phyloP scores from a whole-genome alignment of 805 yeast genomes.

The Teunomyces atbi region DNA sequence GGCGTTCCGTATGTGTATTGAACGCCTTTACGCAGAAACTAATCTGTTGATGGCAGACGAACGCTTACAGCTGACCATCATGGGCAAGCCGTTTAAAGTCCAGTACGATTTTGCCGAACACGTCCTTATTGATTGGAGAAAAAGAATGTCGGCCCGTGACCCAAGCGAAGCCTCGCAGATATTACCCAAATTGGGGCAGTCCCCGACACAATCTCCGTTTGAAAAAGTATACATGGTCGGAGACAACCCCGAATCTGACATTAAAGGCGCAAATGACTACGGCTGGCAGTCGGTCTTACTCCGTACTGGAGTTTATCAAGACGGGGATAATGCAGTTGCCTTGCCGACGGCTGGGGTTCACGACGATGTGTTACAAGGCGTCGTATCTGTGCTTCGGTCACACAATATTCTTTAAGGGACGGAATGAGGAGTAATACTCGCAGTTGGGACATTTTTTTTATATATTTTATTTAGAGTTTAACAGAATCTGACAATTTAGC shows the following conservation, averaged over 20 bases:
- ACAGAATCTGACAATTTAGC: background rate
- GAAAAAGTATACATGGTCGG: slow-evolving; percentile 89
- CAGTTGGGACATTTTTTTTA: background rate
- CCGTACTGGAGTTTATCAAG: slow-evolving; percentile 82
- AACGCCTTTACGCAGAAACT: slow-evolving; percentile 54
- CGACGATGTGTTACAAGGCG: slow-evolving; percentile 48
- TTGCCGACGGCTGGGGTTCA: slow-evolving; percentile 50
- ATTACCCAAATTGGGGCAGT: slow-evolving; percentile 46
- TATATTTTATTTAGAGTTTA: background rate
- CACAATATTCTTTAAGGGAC: background rate
- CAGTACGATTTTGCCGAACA: slow-evolving; percentile 84
- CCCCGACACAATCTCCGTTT: slow-evolving; percentile 37
- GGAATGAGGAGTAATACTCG: background rate
- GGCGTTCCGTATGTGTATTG: slow-evolving; percentile 66
- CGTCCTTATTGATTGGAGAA: slow-evolving; percentile 57
- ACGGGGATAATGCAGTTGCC: slow-evolving; percentile 48
- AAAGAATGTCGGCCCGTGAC: slow-evolving; percentile 26
- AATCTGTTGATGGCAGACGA: slow-evolving; percentile 41
- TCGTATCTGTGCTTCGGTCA: slow-evolving; percentile 22
- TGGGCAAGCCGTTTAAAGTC: slow-evolving; percentile 79
- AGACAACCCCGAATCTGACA: slow-evolving; percentile 93
- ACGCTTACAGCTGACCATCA: slow-evolving; percentile 41
- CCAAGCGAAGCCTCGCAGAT: slow-evolving; percentile 20
- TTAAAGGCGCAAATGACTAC: slow-evolving; percentile 78
- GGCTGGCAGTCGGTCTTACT: slow-evolving; percentile 91